These are phyloP conservation scores for Kingdonia uniflora DNA, from an alignment of 164 flowering plant genomes.

Conservation along the genomic window DNA sequence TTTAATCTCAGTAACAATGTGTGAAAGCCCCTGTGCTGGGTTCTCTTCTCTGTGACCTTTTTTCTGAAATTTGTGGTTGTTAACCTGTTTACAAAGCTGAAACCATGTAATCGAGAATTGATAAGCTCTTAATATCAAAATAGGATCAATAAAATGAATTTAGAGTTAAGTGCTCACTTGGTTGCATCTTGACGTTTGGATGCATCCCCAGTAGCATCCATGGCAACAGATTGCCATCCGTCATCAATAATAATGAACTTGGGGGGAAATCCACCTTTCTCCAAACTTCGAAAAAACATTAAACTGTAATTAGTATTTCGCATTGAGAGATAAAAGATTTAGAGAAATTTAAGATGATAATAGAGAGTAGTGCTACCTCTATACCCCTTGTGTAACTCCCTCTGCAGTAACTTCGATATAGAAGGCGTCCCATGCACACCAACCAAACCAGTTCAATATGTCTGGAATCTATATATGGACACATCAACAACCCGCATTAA, in stretches of 20 bases:
- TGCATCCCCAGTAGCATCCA: slow-evolving; percentile 44
- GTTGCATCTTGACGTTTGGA: slow-evolving; percentile 43
- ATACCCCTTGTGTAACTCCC: slow-evolving; percentile 58
- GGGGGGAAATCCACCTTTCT: slow-evolving; percentile 67
- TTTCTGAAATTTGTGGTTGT: slow-evolving; percentile 74
- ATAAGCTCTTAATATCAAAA: background rate
- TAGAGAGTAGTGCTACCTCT: slow-evolving; percentile 29
- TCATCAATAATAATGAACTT: slow-evolving; percentile 86
- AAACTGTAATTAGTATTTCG: too few species aligned
- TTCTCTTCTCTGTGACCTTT: slow-evolving; percentile 63
- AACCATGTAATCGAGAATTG: background rate
- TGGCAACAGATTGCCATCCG: slow-evolving; percentile 85
- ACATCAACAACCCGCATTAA: too few species aligned
- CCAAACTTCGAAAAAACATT: slow-evolving; percentile 35
- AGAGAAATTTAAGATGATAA: too few species aligned
- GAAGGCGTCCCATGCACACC: slow-evolving; percentile 99
- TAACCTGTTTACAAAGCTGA: slow-evolving; percentile 75
- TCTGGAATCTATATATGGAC: slow-evolving; percentile 55
- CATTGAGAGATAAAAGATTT: too few species aligned
- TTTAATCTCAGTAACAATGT: slow-evolving; percentile 54
- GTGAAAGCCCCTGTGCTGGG: slow-evolving; percentile 56
- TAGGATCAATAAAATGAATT: background rate
- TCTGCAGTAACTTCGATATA: slow-evolving; percentile 70
- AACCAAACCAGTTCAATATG: slow-evolving; percentile 86
- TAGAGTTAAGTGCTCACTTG: slow-evolving; percentile 35